Percentiles rank a stretch among this genome's conserved stretches.
Conservation (phyloP, 2,329 filamentous ascomycete genomes). For the Onygenales sp. region DNA sequence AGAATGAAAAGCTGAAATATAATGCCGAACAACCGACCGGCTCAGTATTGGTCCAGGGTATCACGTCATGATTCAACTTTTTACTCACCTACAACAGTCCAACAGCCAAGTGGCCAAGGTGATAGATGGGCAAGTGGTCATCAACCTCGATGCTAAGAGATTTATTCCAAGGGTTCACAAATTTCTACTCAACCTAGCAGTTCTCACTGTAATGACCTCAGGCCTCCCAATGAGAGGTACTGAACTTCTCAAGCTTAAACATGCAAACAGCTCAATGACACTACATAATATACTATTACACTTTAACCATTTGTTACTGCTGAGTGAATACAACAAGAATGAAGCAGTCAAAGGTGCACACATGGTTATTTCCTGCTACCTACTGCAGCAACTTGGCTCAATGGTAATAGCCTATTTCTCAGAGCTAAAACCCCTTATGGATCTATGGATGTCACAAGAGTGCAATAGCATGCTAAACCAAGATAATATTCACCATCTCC, state of each 20-base stretch:
- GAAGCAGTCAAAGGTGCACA: neutral
- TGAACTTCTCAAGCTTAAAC: neutral
- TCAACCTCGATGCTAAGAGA: no score
- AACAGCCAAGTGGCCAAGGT: no score
- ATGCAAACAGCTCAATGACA: neutral
- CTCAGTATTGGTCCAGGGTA: conserved; percentile 17
- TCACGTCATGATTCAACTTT: conserved; percentile 20
- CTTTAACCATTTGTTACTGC: neutral
- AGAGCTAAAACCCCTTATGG: neutral
- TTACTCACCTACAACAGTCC: no score
- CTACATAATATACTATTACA: neutral
- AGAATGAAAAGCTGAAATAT: conserved; percentile 13
- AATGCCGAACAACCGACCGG: conserved; percentile 14
- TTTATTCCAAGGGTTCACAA: neutral
- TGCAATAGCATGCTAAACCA: no score
- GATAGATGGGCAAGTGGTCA: no score
- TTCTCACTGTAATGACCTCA: neutral
- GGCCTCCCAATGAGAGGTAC: neutral
- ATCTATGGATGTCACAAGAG: no score
- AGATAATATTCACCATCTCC: no score
- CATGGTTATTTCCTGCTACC: neutral
- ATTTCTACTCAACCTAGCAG: neutral
- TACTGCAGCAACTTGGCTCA: neutral
- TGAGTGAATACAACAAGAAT: neutral
- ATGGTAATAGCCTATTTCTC: neutral